phyloP scores from a whole-genome alignment of 495 filamentous ascomycete genomes.

The Lepraria neglecta region DNA sequence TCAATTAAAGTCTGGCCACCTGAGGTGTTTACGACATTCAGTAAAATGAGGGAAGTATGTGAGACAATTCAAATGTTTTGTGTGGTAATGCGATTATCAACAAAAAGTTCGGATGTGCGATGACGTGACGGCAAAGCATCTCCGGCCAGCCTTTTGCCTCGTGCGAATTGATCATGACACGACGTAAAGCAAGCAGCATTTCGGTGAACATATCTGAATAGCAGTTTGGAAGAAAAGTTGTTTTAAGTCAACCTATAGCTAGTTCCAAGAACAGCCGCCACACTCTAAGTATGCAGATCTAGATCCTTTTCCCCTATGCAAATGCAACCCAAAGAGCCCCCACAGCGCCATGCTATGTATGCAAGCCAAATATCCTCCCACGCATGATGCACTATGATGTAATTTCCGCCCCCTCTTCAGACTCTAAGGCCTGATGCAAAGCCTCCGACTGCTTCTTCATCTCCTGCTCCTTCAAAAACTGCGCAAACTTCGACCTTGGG shows the following conservation, averaged over 20 bases:
- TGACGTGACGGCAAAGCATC: not conserved
- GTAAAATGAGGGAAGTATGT: not conserved
- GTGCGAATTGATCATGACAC: not conserved
- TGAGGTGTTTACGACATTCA: too few relatives aligned
- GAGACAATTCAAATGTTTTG: not conserved
- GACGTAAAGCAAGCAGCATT: too few relatives aligned
- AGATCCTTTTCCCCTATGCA: not conserved
- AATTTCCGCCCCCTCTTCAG: slow-evolving; percentile 14
- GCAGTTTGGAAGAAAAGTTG: too few relatives aligned
- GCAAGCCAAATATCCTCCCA: not conserved
- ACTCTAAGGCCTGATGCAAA: slow-evolving; percentile 41
- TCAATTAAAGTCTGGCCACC: too few relatives aligned
- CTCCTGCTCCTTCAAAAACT: slow-evolving; percentile 71
- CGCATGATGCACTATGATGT: slow-evolving; percentile 11
- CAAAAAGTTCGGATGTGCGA: not conserved
- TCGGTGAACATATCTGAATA: too few relatives aligned
- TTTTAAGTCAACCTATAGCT: not conserved
- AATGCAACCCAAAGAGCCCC: not conserved
- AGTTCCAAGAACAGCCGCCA: not conserved
- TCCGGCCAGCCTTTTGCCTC: not conserved
- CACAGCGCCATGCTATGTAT: slow-evolving; percentile 10
- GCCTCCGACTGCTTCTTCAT: slow-evolving; percentile 62
- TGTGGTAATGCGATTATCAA: not conserved
- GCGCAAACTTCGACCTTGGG: slow-evolving; percentile 83
- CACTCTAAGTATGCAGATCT: too few relatives aligned